Conservation (phyloP, 257 asterid genomes). For the Solanum chiquidenum region DNA sequence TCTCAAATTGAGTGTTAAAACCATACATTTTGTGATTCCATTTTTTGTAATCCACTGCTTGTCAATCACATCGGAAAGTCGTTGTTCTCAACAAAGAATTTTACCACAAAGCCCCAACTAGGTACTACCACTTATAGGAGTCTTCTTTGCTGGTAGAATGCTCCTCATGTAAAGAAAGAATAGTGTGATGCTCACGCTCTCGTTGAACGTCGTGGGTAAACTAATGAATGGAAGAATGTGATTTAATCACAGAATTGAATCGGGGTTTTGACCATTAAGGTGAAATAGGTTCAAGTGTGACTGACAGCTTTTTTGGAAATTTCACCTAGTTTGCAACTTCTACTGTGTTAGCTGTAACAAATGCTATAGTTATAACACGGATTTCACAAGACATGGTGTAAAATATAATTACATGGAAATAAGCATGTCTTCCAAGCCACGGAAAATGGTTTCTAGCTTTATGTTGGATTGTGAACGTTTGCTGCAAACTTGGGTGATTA, state of each 20-base stretch:
- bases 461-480: not conserved
- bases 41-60: not conserved
- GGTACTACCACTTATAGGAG: not conserved
- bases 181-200: not conserved
- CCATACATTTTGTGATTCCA: not conserved
- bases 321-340: not conserved
- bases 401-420: not conserved
- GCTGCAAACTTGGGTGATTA: not conserved
- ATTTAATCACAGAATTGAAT: not conserved
- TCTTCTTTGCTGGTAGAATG: not conserved
- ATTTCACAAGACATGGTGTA: not conserved
- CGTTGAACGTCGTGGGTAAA: not conserved
- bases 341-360: not conserved
- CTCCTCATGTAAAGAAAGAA: not conserved
- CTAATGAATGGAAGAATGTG: not conserved
- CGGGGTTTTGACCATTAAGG: not conserved
- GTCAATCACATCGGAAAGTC: not conserved
- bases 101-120: not conserved
- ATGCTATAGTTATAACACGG: not conserved
- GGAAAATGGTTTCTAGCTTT: not conserved
- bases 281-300: not conserved
- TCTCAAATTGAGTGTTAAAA: not conserved
- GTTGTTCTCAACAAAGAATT: not conserved
- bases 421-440: not conserved
- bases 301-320: not conserved